phyloP scores from a whole-genome alignment of 2,329 filamentous ascomycete genomes.

The Talaromyces sp. region DNA sequence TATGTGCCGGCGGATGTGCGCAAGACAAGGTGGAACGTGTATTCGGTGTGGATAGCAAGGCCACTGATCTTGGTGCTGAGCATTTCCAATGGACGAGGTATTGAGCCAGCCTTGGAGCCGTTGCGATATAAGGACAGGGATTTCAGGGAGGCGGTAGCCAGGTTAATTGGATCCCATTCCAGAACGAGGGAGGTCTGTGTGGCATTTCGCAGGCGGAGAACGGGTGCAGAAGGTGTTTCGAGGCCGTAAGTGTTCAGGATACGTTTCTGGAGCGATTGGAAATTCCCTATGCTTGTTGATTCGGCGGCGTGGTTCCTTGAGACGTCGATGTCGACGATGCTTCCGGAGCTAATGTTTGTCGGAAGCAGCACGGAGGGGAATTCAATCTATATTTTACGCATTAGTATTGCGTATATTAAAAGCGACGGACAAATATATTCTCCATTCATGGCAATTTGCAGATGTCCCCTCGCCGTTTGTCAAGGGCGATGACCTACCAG shows the following conservation, averaged over 20 bases:
- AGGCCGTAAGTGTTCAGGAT: constrained; percentile 85
- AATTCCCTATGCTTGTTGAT: constrained; percentile 64
- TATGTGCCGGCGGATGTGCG: constrained; percentile 86
- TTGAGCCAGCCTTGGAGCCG: constrained; percentile 91
- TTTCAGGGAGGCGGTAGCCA: constrained; percentile 86
- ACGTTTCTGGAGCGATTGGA: constrained; percentile 77
- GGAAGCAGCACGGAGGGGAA: constrained; percentile 97
- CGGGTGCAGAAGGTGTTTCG: constrained; percentile 66
- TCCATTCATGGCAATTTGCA: neutral
- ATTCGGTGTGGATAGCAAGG: constrained; percentile 92
- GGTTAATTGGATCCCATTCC: constrained; percentile 92
- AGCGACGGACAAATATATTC: neutral
- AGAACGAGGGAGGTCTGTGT: constrained; percentile 98
- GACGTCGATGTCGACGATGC: constrained; percentile 96
- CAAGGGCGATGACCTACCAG: constrained; percentile 57
- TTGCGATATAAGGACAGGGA: constrained; percentile 90
- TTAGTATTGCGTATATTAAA: neutral
- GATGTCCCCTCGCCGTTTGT: constrained; percentile 8
- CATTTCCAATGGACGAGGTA: constrained; percentile 79
- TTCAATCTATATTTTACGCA: constrained; percentile 64
- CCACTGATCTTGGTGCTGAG: constrained; percentile 95
- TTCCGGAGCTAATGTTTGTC: constrained; percentile 88
- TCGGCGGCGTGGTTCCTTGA: constrained; percentile 79
- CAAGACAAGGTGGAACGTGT: constrained; percentile 87
- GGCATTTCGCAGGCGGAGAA: constrained; percentile 88